Evolutionary conservation across 2,329 filamentous ascomycete genomes (phyloP), one percentile per base, ranked within the genome.

Genomic region (Trichoderma cornu-damae): DNA sequence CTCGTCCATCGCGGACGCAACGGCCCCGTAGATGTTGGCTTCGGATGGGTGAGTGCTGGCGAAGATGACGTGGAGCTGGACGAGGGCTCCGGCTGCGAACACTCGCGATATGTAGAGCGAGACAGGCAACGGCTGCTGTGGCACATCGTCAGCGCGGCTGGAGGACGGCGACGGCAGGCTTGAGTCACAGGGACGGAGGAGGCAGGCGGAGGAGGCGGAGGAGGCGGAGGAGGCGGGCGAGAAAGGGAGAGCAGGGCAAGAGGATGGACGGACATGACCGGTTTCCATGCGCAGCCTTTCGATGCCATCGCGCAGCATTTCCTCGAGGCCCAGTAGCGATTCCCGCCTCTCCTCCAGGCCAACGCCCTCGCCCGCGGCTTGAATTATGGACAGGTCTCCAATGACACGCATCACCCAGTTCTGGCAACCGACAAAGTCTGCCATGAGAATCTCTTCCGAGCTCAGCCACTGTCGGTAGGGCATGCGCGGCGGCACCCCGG

Each of bases 381-480:
- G 40, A 3, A 55, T 55, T 32, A 55, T 47, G 6, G 51, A 55
- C 22, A 55, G 22, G 22, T 55, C 51, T 14, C 51, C 51, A 47
- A 55, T 55, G 28, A 38, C 32, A 9, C 42, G 51, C 51, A 55
- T 55, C 22, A 55, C 51, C 51, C 51, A 55, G 12, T 55, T 55
- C 42, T 55, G 22, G 14, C 51, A 55, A 14, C 51, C 51, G 3
- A 55, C 42, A 38, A 47, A 55, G 4, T 55, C 51, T 12, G 51
- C 51, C 51, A 55, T 55, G 4, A 55, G 51, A 30, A 55, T 55
- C 16, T 55, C 51, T 11, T 55, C 42, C 24, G 51, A 55, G 16
- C 32, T 32, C 4, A 55, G 42, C 51, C 51, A 55, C 24, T 37
- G n/a, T 22, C 51, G 51, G 24, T 55, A 55, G 5, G 51, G 51